A percentile compares a stretch with the other conserved stretches of the same genome.
Conservation (phyloP, 805 yeast species). For the Sugiyamaella smithiae region DNA sequence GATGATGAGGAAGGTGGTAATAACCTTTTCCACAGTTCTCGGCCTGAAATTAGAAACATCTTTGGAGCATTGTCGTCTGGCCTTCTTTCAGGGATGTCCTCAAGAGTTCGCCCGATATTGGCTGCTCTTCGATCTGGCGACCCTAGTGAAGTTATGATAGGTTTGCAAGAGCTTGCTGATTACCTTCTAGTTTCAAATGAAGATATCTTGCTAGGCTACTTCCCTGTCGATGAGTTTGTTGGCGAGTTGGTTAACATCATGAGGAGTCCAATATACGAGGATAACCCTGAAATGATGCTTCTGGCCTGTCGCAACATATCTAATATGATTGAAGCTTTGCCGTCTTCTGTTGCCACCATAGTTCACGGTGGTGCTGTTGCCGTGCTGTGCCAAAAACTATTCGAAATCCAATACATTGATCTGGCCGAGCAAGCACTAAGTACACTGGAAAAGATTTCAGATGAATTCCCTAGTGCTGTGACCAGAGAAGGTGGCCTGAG, state of each 20-base stretch:
- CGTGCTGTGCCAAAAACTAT: slow-evolving; percentile 59
- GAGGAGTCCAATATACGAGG: slow-evolving; percentile 53
- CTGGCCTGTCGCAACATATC: slow-evolving; percentile 81
- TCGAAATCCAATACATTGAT: slow-evolving; percentile 81
- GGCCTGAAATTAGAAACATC: slow-evolving; percentile 5
- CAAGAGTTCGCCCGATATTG: slow-evolving; percentile 25
- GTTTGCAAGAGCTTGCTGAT: slow-evolving; percentile 35
- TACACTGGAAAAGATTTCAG: slow-evolving; percentile 36
- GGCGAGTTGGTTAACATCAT: slow-evolving; percentile 56
- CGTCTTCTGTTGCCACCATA: slow-evolving; percentile 59
- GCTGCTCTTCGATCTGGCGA: slow-evolving; percentile 27
- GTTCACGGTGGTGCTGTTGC: slow-evolving; percentile 65
- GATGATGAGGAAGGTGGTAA: slow-evolving; percentile 26
- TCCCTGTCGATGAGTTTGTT: slow-evolving; percentile 60
- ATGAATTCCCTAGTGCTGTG: slow-evolving; percentile 32
- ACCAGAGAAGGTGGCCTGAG: slow-evolving; percentile 58
- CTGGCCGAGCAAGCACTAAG: slow-evolving; percentile 88
- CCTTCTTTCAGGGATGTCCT: slow-evolving; percentile 29
- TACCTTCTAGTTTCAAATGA: slow-evolving; percentile 34
- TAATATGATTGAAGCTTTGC: slow-evolving; percentile 72
- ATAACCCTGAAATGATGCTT: slow-evolving; percentile 74
- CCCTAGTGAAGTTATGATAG: slow-evolving; percentile 31
- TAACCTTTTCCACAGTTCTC: slow-evolving; percentile 7
- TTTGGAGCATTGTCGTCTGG: slow-evolving; percentile 26
- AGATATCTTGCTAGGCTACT: slow-evolving; percentile 28